Evolutionary conservation across 495 filamentous ascomycete genomes (phyloP).

Genomic region (Acidiella bohemica): DNA sequence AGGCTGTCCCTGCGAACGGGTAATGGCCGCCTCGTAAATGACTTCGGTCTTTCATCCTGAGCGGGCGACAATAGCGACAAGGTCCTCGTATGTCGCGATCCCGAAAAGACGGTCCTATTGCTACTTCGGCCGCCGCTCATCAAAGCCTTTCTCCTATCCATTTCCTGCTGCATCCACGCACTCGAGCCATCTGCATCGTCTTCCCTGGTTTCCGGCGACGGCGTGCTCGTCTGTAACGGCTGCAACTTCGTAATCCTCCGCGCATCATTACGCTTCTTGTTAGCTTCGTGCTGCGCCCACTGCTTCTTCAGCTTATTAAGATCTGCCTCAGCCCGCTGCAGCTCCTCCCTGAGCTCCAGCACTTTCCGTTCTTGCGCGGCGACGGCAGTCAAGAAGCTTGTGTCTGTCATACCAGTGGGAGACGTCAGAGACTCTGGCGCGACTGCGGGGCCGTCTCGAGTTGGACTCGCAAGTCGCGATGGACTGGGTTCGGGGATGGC

Average conservation of each 20-base stretch:
- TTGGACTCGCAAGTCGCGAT: constrained; percentile 9
- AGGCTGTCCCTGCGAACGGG: constrained; percentile 9
- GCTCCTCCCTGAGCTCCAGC: constrained; percentile 79
- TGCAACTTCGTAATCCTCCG: constrained; percentile 43
- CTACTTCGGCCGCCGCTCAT: constrained; percentile 31
- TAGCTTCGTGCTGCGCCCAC: constrained; percentile 63
- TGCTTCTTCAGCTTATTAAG: constrained; percentile 67
- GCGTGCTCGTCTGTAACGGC: constrained; percentile 34
- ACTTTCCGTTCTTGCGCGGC: constrained; percentile 89
- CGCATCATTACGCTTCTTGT: constrained; percentile 59
- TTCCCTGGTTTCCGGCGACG: constrained; percentile 8
- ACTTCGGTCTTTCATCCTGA: not conserved
- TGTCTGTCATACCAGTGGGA: constrained; percentile 46
- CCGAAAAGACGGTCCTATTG: constrained; percentile 49
- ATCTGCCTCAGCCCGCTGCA: constrained; percentile 65
- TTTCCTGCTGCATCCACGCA: constrained; percentile 36
- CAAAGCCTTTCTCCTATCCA: constrained; percentile 48
- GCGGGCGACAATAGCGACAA: constrained; percentile 72
- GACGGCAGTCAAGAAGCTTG: constrained; percentile 70
- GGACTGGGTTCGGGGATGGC: constrained; percentile 11
- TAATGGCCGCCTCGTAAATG: not conserved
- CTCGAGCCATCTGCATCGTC: constrained; percentile 28
- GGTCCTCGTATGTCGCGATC: constrained; percentile 62
- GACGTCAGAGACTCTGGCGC: constrained; percentile 34
- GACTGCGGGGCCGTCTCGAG: constrained; percentile 3